Evolutionary conservation across 2,329 filamentous ascomycete genomes (phyloP).

Genomic region (Lachnellula cervina): DNA sequence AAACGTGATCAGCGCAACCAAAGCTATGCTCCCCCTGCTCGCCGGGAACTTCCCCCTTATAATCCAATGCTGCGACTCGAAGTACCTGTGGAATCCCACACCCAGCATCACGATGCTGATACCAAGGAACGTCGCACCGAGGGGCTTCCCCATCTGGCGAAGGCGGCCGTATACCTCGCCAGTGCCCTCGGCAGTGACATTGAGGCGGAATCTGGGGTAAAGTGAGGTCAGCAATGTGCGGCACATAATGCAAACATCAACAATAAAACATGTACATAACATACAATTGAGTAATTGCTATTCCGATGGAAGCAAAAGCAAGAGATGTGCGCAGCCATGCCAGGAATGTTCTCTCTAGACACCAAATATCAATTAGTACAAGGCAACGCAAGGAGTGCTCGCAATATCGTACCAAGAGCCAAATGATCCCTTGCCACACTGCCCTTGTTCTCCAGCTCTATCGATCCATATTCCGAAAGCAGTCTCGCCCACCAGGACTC

Average conservation of each 20-base stretch:
- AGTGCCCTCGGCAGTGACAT: slow-evolving; percentile 45
- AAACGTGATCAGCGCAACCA: slow-evolving; percentile 62
- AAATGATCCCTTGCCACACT: slow-evolving; percentile 79
- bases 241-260: not conserved
- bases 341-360: slow-evolving; percentile 72
- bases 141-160: slow-evolving; percentile 64
- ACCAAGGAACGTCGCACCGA: slow-evolving; percentile 71
- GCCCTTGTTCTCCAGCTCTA: slow-evolving; percentile 82
- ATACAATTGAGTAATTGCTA: slow-evolving; percentile 70
- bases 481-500: slow-evolving; percentile 49
- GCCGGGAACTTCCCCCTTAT: slow-evolving; percentile 76
- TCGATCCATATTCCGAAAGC: slow-evolving; percentile 41
- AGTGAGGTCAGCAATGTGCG: not conserved
- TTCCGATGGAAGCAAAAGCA: slow-evolving; percentile 76
- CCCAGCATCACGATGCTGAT: slow-evolving; percentile 71
- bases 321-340: slow-evolving; percentile 81
- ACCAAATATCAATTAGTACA: slow-evolving; percentile 1
- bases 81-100: slow-evolving; percentile 74
- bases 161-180: slow-evolving; percentile 39
- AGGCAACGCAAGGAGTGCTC: not conserved
- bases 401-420: slow-evolving; percentile 56
- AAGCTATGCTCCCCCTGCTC: slow-evolving; percentile 66
- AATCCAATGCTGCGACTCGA: slow-evolving; percentile 74
- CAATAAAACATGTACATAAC: not conserved
- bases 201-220: slow-evolving; percentile 60